Base-by-base conservation (phyloP, 2,329 filamentous ascomycete genomes). In the Laburnicola sp. region DNA sequence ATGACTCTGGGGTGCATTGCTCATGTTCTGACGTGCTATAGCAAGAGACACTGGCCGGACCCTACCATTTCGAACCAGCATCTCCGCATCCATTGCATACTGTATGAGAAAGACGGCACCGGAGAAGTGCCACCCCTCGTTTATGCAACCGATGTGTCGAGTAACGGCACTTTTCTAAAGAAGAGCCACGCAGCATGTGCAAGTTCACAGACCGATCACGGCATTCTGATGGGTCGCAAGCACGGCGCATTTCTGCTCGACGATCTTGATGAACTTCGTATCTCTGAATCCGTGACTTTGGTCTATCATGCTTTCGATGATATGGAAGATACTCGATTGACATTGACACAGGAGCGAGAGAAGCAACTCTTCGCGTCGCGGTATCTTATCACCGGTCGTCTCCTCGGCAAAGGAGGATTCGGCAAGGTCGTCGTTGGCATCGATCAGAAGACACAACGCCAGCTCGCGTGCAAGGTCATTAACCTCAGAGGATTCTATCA, bases 391-490 rank as follows among this genome's bases (percentile, higher is more conserved):
- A 79, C 74, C 1, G 65, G 76, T 35, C 77, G 79, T 7, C 64
- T 77, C 2, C 73, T 87, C 23, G 84, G 85, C 3, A 62, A 69
- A 30, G 85, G 85, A 4, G 76, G 74, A 2, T 77, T 78, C 61
- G 82, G 81, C 6, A 72, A 72, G 36, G 81, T 87, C 2, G 77
- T 81, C 48, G 73, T 86, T 7, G 82, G 80, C 4, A 65, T 79
- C 2, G 78, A 88, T 11, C 66, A 74, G 23, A 68, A 67, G 5
- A 82, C 80, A 0, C 75, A 78, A 32, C 78, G 77, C 48, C 87
- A 90, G 60, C 57, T 89, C 21, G 86, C 86, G 8, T 91, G 87
- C 74, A 90, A 91, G 61, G 70, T 89, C 6, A 74, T 88, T 45
- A 75, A 82, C 46, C 62, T 87, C 2, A 73, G 59, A 37, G 56